Evolutionary conservation across 2,329 filamentous ascomycete species (phyloP).

Genomic region (Trichoderma sp.): DNA sequence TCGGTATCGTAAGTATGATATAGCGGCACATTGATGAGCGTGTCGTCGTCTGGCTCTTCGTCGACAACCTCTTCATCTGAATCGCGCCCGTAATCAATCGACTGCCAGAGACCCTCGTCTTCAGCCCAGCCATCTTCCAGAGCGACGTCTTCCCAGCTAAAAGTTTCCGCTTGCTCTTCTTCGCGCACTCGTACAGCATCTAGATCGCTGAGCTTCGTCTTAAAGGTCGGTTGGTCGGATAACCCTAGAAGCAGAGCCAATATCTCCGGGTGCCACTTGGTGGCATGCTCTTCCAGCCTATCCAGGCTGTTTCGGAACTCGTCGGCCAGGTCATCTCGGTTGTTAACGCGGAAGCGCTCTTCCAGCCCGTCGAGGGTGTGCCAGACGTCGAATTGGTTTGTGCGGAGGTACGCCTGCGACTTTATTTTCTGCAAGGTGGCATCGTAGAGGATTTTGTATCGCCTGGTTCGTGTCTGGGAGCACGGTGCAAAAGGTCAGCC

Average conservation of each 20-base stretch:
- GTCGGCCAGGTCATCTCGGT: slow-evolving; percentile 75
- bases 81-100: slow-evolving; percentile 64
- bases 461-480: slow-evolving; percentile 29
- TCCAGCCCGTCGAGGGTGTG: slow-evolving; percentile 67
- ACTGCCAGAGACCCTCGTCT: slow-evolving; percentile 66
- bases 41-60: slow-evolving; percentile 36
- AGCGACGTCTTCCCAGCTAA: slow-evolving; percentile 79
- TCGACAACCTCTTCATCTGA: slow-evolving; percentile 51
- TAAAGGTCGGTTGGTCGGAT: slow-evolving; percentile 73
- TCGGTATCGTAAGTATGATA: slow-evolving; percentile 31
- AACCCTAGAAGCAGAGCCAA: slow-evolving; percentile 76
- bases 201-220: slow-evolving; percentile 64
- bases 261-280: slow-evolving; percentile 74
- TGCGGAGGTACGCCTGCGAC: slow-evolving; percentile 57
- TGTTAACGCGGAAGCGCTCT: slow-evolving; percentile 80
- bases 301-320: slow-evolving; percentile 59
- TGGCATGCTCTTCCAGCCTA: slow-evolving; percentile 51
- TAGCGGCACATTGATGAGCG: slow-evolving; percentile 33
- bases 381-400: slow-evolving; percentile 72
- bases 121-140: slow-evolving; percentile 69
- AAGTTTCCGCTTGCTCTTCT: slow-evolving; percentile 41
- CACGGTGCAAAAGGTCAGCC: slow-evolving; percentile 9
- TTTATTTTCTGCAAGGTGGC: slow-evolving; percentile 50
- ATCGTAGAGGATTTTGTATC: slow-evolving; percentile 47
- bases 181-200: slow-evolving; percentile 46